Evolutionary conservation across 805 yeast genomes (phyloP), one percentile per base, ranked within the genome.

Genomic region (Candida railenensis): DNA sequence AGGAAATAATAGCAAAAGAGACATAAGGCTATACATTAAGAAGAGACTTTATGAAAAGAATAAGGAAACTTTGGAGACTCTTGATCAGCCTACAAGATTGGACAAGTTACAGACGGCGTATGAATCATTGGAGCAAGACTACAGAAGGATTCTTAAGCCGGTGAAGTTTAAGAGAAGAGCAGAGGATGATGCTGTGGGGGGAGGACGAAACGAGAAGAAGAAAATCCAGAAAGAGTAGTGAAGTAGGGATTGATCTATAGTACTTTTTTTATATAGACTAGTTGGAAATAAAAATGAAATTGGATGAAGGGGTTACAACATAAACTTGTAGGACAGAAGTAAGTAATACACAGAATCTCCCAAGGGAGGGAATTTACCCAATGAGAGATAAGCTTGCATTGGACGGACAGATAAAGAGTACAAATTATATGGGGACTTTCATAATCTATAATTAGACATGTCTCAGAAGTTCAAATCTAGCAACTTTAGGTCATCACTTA

Each of bases 91-190:
- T 0, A 81, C 82, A n/a, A 73, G 80, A 50, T 76, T 75, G 50
- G 89, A 85, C 55, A 87, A 87, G 55, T 71, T 89, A 34, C 89
- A 87, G 44, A 81, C 83, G 9, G 92, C 96, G 0, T 89, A 82
- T 54, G 77, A 77, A 50, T 67, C 83, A 28, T 68, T 91, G 44
- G 82, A 80, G 46, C 84, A 80, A 41, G 96, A 89, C 54, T 92
- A 90, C 61, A 61, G 65, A 44, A 67, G 91, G 39, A 79, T 89
- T 16, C 57, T 82, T 52, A 62, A 54, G n/a, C 64, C 63, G 3
- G 42, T 65, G 34, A 48, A 56, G 39, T 48, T 62, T 18, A 63
- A 63, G 53, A 51, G 67, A 22, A 36, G 39, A 18, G 42, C 25
- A n/a, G 33, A 28, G 5, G 47, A 33, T 11, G 46, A 21, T 12